These are phyloP conservation scores for Chernovozyma aurita DNA, from an alignment of 1,139 yeast genomes.

Conservation along the genomic window DNA sequence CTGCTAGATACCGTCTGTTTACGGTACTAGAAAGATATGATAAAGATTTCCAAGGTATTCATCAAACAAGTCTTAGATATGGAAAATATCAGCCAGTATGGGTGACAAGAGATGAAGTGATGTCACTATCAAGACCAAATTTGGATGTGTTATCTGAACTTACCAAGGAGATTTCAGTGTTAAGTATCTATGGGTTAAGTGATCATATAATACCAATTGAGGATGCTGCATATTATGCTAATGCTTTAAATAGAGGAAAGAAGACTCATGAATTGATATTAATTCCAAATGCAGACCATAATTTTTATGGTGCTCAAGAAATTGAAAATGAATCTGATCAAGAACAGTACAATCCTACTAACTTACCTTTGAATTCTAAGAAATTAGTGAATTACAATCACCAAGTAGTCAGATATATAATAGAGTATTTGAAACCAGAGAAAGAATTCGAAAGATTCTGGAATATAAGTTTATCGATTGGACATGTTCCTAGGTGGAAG, in stretches of 20 bases:
- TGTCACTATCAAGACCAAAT: constrained; percentile 50
- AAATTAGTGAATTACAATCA: constrained; percentile 53
- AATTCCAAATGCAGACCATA: constrained; percentile 74
- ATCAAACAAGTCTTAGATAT: constrained; percentile 36
- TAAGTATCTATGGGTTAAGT: constrained; percentile 67
- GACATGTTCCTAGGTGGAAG: constrained; percentile 52
- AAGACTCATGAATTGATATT: constrained; percentile 51
- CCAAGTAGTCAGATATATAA: constrained; percentile 48
- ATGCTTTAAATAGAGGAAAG: constrained; percentile 49
- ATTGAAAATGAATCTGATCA: constrained; percentile 27
- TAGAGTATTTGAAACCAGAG: constrained; percentile 48
- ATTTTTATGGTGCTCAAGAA: constrained; percentile 53
- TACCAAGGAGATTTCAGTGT: constrained; percentile 45
- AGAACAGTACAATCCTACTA: constrained; percentile 30
- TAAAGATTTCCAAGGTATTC: constrained; percentile 13
- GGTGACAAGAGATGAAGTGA: constrained; percentile 50
- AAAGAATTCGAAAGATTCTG: constrained; percentile 52
- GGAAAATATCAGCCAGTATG: constrained; percentile 41
- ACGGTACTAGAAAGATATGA: constrained; percentile 34
- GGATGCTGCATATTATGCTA: constrained; percentile 59
- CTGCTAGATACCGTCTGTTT: constrained; percentile 51
- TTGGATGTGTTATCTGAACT: constrained; percentile 39
- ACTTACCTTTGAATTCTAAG: constrained; percentile 40
- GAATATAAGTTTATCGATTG: constrained; percentile 30
- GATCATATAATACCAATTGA: constrained; percentile 63